Conservation (phyloP, 1,139 yeast species). For the Geotrichum siamense region DNA sequence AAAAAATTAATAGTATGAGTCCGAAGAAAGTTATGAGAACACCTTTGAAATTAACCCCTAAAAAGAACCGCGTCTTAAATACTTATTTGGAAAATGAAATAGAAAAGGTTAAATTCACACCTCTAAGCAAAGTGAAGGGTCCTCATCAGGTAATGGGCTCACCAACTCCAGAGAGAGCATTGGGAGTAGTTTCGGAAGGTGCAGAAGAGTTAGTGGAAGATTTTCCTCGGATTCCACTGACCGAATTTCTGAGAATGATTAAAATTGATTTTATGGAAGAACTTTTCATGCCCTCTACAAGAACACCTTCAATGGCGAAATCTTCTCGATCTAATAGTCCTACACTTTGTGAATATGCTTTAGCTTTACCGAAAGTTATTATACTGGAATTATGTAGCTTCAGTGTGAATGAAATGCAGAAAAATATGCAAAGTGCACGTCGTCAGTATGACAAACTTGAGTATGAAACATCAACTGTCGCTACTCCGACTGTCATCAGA, state of each 20-base stretch:
- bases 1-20: conserved; percentile 12
- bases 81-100: conserved; percentile 2
- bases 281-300: conserved; percentile 26
- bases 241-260: conserved; percentile 30
- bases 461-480: conserved; percentile 37
- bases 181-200: conserved; percentile 12
- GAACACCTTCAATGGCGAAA: neutral
- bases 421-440: conserved; percentile 42
- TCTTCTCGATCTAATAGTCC: neutral
- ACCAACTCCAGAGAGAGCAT: conserved; percentile 7
- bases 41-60: conserved; percentile 2
- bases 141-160: conserved; percentile 7
- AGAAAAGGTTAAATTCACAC: conserved; percentile 7
- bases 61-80: neutral
- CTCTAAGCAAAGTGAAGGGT: conserved; percentile 7
- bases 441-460: conserved; percentile 42
- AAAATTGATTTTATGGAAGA: conserved; percentile 33
- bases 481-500: conserved; percentile 45
- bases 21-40: conserved; percentile 10
- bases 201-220: conserved; percentile 13
- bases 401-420: conserved; percentile 46
- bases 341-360: conserved; percentile 25
- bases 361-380: conserved; percentile 29
- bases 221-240: conserved; percentile 22
- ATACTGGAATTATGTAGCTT: conserved; percentile 32